Percentiles rank a stretch among this genome's conserved stretches.
Evolutionary conservation across 345 rosid genomes (phyloP).

Genomic region (Gossypium bickii): DNA sequence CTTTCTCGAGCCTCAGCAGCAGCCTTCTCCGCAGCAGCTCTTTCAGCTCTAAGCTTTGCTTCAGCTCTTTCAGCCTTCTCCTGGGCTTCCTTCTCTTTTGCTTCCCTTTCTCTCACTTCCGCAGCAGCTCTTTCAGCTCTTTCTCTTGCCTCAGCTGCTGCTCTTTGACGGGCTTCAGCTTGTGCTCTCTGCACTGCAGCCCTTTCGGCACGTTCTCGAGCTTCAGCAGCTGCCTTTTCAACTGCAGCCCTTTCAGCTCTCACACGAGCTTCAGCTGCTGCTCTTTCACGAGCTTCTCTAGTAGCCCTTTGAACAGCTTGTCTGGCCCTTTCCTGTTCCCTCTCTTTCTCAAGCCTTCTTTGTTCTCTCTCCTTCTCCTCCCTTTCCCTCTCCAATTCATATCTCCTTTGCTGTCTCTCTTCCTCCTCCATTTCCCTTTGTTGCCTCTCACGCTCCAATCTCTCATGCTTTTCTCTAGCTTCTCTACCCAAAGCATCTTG

Average conservation of each 20-base stretch:
- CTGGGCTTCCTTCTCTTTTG: constrained; percentile 57
- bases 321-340: constrained; percentile 57
- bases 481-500: constrained; percentile 42
- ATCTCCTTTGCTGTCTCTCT: constrained; percentile 56
- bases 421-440: constrained; percentile 64
- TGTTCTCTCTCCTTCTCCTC: constrained; percentile 49
- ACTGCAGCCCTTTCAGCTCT: constrained; percentile 91
- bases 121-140: constrained; percentile 84
- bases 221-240: constrained; percentile 65
- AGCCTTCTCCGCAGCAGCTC: constrained; percentile 85
- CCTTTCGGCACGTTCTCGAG: constrained; percentile 88
- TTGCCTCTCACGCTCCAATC: constrained; percentile 53
- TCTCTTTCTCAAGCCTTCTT: constrained; percentile 56
- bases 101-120: constrained; percentile 80
- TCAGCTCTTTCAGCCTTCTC: constrained; percentile 60
- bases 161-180: constrained; percentile 97
- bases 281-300: constrained; percentile 96
- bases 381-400: constrained; percentile 49
- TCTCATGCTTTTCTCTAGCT: constrained; percentile 29
- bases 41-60: constrained; percentile 55
- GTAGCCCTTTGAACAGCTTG: constrained; percentile 98
- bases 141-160: constrained; percentile 77
- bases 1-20: constrained; percentile 59
- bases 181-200: constrained; percentile 90
- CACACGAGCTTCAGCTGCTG: constrained; percentile 73